Evolutionary conservation across 202 grass and related monocot species (phyloP).

Genomic region (Miscanthus sacchariflorus): DNA sequence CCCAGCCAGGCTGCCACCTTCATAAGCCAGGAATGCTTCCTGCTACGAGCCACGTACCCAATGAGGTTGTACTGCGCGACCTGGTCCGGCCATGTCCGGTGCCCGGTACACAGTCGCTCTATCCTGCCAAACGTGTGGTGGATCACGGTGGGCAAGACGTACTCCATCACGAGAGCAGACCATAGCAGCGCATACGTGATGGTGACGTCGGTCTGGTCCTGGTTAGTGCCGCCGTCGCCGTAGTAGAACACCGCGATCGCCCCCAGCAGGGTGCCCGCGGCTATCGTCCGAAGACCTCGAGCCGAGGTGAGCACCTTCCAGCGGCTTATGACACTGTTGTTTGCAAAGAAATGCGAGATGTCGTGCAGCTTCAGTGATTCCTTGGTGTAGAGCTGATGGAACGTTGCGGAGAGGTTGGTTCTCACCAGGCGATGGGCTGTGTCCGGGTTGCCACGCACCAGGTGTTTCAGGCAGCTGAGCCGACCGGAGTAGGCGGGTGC

Average conservation of each 20-base stretch:
- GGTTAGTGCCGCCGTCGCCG: too few relatives aligned
- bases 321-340: neutral
- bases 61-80: neutral
- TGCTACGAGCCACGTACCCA: neutral
- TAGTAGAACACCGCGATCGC: too few relatives aligned
- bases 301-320: neutral
- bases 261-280: too few relatives aligned
- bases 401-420: neutral
- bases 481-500: neutral
- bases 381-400: neutral
- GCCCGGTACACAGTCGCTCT: too few relatives aligned
- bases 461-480: neutral
- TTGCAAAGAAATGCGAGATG: too few relatives aligned
- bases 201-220: neutral
- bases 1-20: neutral
- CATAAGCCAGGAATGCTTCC: neutral
- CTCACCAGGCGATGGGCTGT: fast-evolving
- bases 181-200: neutral
- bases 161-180: neutral
- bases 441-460: neutral
- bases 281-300: too few relatives aligned
- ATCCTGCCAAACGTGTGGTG: too few relatives aligned
- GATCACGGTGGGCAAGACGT: neutral
- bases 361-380: neutral
- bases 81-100: neutral